These are phyloP conservation scores for Botrytis fabae DNA, from an alignment of 2,329 filamentous ascomycete species.

Conservation along the genomic window DNA sequence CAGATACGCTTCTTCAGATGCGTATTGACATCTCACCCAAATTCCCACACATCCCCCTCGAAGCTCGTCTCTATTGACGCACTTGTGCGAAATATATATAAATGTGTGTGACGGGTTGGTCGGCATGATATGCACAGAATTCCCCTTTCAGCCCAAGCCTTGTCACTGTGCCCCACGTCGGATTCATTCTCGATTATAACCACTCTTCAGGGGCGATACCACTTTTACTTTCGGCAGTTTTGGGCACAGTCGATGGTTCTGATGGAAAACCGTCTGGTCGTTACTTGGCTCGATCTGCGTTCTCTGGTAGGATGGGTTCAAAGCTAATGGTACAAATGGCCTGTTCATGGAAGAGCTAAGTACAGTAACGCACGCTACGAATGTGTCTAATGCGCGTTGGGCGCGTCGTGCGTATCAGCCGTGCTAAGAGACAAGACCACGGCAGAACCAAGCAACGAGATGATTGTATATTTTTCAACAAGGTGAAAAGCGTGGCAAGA, in stretches of 20 bases:
- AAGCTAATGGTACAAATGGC: background rate
- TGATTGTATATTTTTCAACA: background rate
- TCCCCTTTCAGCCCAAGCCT: background rate
- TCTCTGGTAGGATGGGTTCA: background rate
- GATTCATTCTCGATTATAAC: background rate
- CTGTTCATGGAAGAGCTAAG: background rate
- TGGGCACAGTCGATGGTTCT: background rate
- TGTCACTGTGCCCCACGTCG: background rate
- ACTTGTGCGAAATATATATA: background rate
- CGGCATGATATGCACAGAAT: background rate
- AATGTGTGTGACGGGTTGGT: background rate
- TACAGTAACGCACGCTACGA: background rate
- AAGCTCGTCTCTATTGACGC: too few species aligned
- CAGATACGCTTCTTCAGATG: fast-evolving
- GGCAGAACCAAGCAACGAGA: background rate
- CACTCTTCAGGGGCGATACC: background rate
- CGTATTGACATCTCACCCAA: background rate
- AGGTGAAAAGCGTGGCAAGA: background rate
- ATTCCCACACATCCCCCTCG: too few species aligned
- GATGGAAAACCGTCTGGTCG: background rate
- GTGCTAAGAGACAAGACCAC: background rate
- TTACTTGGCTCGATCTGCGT: background rate
- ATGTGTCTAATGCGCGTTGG: background rate
- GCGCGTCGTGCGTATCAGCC: background rate
- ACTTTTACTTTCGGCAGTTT: background rate